phyloP scores from a whole-genome alignment of 805 yeast species.

The Lipomyces oligophaga region DNA sequence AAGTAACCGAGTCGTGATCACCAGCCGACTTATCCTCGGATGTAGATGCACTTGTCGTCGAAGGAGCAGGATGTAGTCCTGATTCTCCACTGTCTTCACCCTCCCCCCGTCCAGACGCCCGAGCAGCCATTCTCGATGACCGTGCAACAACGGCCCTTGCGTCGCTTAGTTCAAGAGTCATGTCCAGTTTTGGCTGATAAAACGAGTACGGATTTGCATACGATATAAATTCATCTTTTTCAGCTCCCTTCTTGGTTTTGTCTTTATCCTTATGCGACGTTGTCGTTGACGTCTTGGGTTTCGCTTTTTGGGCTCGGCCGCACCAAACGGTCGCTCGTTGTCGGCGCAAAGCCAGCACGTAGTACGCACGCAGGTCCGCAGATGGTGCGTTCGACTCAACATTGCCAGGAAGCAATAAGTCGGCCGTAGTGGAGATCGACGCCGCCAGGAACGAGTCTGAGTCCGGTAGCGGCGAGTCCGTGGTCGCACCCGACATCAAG shows the following conservation, averaged over 20 bases:
- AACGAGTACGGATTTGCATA: slow-evolving; percentile 21
- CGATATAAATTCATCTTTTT: slow-evolving; percentile 9
- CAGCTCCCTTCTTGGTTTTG: slow-evolving; percentile 4
- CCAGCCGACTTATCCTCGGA: not conserved
- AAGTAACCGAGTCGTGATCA: not conserved
- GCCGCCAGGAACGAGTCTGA: no score
- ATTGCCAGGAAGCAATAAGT: no score
- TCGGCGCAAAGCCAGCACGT: slow-evolving; percentile 20
- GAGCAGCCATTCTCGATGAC: slow-evolving; percentile 1
- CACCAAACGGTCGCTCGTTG: slow-evolving; percentile 27
- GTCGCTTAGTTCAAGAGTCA: slow-evolving; percentile 26
- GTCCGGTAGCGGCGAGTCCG: no score
- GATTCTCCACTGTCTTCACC: no score
- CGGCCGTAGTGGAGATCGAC: no score
- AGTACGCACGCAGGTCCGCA: slow-evolving; percentile 9
- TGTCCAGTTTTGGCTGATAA: slow-evolving; percentile 28
- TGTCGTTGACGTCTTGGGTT: not conserved
- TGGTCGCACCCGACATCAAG: no score
- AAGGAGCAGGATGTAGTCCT: no score
- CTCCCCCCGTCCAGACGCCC: slow-evolving; percentile 4
- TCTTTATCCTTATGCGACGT: not conserved
- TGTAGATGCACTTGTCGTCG: not conserved
- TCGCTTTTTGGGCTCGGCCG: slow-evolving; percentile 12
- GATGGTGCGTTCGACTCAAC: no score
- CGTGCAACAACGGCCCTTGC: slow-evolving; percentile 10